Conservation (phyloP, 129 eudicot genomes). For the Arctium lappa region DNA sequence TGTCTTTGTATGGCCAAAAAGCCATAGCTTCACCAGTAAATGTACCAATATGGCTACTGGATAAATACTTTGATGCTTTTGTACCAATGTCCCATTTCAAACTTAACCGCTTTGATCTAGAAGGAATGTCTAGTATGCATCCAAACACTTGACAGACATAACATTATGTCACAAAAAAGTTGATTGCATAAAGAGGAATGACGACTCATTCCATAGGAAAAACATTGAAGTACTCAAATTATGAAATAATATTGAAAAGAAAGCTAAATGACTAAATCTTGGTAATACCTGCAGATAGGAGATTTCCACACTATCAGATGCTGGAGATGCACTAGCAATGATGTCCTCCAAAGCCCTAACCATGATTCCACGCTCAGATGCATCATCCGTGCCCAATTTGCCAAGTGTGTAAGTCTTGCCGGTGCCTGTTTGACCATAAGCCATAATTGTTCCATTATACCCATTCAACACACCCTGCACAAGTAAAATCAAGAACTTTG, state of each 20-base stretch:
- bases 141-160: background rate
- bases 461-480: slow-evolving; percentile 93
- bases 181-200: background rate
- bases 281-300: slow-evolving; percentile 77
- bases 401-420: slow-evolving; percentile 97
- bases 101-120: background rate
- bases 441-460: slow-evolving; percentile 98
- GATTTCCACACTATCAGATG: slow-evolving; percentile 73
- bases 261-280: background rate
- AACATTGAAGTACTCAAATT: background rate
- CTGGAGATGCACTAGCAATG: slow-evolving; percentile 49
- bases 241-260: background rate
- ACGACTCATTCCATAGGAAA: background rate
- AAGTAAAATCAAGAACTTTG: slow-evolving; percentile 22
- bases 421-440: slow-evolving; percentile 99
- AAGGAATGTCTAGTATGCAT: background rate
- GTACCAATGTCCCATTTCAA: background rate
- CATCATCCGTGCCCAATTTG: slow-evolving; percentile 76
- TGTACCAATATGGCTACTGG: background rate
- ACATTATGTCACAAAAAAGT: background rate
- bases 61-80: background rate
- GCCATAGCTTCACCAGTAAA: background rate
- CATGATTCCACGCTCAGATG: slow-evolving; percentile 94
- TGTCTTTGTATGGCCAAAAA: background rate
- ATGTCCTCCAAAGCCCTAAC: slow-evolving; percentile 97